A percentile compares a stretch with the other conserved stretches of the same genome.
phyloP scores from a whole-genome alignment of 2,329 filamentous ascomycete genomes.

The Immersiporthe knoxdaviesiana region DNA sequence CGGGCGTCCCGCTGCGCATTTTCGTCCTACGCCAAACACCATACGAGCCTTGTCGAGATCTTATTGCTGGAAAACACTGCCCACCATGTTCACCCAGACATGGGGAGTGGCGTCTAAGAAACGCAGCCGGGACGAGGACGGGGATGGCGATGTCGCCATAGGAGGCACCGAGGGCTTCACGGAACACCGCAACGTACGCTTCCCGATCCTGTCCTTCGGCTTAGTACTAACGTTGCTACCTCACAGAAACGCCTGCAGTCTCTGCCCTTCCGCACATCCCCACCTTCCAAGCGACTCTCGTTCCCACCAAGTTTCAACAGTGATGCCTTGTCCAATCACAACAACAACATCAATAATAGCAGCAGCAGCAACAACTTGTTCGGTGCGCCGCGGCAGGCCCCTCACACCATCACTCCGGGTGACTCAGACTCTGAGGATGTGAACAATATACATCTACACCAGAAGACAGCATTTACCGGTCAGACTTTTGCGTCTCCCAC shows the following conservation, averaged over 20 bases:
- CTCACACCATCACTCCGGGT: constrained; percentile 43
- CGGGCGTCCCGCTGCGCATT: constrained; percentile 8
- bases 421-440: constrained; percentile 40
- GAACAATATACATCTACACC: constrained; percentile 28
- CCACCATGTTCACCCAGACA: constrained; percentile 44
- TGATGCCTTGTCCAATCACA: constrained; percentile 32
- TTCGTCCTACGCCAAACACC: neutral
- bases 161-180: constrained; percentile 47
- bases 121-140: constrained; percentile 51
- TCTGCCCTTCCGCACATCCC: constrained; percentile 54
- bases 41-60: constrained; percentile 15
- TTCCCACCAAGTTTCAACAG: constrained; percentile 36
- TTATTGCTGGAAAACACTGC: neutral
- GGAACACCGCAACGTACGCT: constrained; percentile 55
- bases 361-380: constrained; percentile 32
- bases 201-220: neutral
- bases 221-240: constrained; percentile 14
- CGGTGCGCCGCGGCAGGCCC: constrained; percentile 34
- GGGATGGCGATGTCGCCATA: constrained; percentile 41
- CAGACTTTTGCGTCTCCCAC: constrained; percentile 37
- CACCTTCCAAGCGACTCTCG: constrained; percentile 43
- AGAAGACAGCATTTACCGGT: constrained; percentile 39
- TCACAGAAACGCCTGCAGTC: constrained; percentile 58
- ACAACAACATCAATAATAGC: too few relatives aligned
- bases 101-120: constrained; percentile 47